These are phyloP conservation scores for Chytriomyces confervae DNA, from an alignment of 192 early-diverging fungal species.

Conservation along the genomic window DNA sequence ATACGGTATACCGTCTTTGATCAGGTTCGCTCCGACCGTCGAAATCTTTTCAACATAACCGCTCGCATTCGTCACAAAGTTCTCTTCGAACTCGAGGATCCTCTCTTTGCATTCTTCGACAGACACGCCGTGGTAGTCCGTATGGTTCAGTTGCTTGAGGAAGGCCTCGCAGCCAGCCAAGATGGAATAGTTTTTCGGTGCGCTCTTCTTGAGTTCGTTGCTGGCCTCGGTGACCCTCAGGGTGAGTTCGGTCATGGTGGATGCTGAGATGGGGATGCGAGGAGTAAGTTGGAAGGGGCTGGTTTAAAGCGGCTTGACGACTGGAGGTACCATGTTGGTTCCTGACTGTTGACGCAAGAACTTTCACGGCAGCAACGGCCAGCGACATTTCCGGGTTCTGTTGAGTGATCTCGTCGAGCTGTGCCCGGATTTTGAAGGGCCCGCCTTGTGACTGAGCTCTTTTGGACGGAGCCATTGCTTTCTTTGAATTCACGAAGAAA, in stretches of 20 bases:
- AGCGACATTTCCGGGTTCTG: conserved; percentile 29
- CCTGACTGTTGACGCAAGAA: not conserved
- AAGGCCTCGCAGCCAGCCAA: conserved; percentile 74
- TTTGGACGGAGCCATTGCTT: too few relatives aligned
- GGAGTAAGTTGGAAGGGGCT: too few relatives aligned
- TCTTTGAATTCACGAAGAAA: too few relatives aligned
- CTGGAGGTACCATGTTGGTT: too few relatives aligned
- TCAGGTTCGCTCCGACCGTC: conserved; percentile 26
- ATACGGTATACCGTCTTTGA: conserved; percentile 2
- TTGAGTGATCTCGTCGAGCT: conserved; percentile 16
- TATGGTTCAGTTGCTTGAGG: conserved; percentile 67
- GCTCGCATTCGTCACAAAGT: conserved; percentile 77
- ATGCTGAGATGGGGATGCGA: too few relatives aligned
- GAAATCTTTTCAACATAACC: conserved; percentile 77
- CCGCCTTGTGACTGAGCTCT: not conserved
- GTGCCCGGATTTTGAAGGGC: conserved; percentile 9
- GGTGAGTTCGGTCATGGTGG: conserved; percentile 87
- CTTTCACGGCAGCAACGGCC: conserved; percentile 35
- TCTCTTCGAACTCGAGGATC: conserved; percentile 70
- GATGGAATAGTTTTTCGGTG: conserved; percentile 77
- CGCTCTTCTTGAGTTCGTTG: conserved; percentile 66
- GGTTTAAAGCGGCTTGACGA: too few relatives aligned
- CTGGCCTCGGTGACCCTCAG: conserved; percentile 72
- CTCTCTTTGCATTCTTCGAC: conserved; percentile 58
- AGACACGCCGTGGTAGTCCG: conserved; percentile 19